Percentiles rank a stretch among this genome's conserved stretches.
Conservation (phyloP, 768 basidiomycete species). For the Calvatia gigantea region DNA sequence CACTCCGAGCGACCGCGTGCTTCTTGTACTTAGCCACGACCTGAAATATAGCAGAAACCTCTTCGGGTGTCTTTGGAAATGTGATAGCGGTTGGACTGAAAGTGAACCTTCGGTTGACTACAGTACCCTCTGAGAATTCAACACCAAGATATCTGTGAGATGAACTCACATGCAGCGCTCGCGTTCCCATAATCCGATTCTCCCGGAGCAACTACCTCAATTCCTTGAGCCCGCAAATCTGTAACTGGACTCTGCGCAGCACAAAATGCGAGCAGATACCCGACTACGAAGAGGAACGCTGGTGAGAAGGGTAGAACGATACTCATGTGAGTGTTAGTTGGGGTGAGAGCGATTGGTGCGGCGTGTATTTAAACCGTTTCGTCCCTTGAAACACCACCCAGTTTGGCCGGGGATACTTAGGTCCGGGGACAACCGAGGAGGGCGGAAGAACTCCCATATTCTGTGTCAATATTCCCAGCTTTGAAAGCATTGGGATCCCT, state of each 20-base stretch:
- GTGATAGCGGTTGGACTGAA: conserved; percentile 28
- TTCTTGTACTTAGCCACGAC: conserved; percentile 23
- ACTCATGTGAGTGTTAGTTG: background rate
- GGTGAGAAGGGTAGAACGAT: background rate
- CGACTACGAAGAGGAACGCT: background rate
- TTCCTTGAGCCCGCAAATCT: conserved; percentile 8
- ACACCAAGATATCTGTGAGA: background rate
- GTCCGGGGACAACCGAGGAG: too few relatives aligned
- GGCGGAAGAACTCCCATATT: too few relatives aligned
- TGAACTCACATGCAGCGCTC: conserved; percentile 23
- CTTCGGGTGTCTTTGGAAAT: conserved; percentile 23
- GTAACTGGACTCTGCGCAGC: background rate
- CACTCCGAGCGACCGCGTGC: conserved; percentile 35
- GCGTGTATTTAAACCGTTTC: background rate
- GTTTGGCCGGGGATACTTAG: too few relatives aligned
- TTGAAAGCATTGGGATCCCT: too few relatives aligned
- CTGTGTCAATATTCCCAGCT: too few relatives aligned
- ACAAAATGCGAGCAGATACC: background rate
- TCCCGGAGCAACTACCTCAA: conserved; percentile 20
- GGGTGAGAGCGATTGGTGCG: background rate
- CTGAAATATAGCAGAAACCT: conserved; percentile 26
- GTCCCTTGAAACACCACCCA: background rate
- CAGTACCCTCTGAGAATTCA: background rate
- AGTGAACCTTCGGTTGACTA: conserved; percentile 27
- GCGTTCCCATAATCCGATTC: conserved; percentile 18